Evolutionary conservation across 2,329 filamentous ascomycete genomes (phyloP), one percentile per base, ranked within the genome.

Genomic region (Alternaria sp.): DNA sequence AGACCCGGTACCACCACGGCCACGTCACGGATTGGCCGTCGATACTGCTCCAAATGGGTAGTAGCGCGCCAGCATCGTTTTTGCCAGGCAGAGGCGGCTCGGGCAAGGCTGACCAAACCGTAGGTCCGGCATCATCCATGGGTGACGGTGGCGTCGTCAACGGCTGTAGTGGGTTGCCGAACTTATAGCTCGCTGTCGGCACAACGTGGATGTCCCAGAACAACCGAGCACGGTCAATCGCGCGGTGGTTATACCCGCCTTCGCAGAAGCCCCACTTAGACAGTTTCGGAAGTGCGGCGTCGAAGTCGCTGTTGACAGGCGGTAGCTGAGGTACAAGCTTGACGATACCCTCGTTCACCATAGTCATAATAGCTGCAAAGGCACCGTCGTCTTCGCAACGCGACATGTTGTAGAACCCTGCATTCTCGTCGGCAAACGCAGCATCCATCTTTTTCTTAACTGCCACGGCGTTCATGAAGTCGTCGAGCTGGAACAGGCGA

Each of bases 1-100:
- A 76, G 11, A 90, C 84, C 66, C 88, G 86, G 58, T 86, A 84
- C 90, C 92, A 94, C 58, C 89, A 85, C 0, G 82, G 79, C n/a
- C 76, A 78, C 15, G 68, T 77, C 63, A 92, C 85, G 1, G 87
- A 71, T 6, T 85, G 81, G 8, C 87, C 89, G 64, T 90, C 87
- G 63, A 94, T 88, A 75, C 91, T 89, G 56, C 88, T 86, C 92
- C 92, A 94, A 56, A 92, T 85, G 0, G 92, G 92, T 5, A 92
- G 75, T 5, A 80, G 81, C 45, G 87, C 85, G 11, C 83, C 82
- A 20, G 61, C 30, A 50, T 76, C 63, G 2, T 71, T 14, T 60
- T 68, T 71, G 2, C 71, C 71, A 20, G 77, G 72, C 21, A 76
- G 69, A 21, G 78, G 78, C 18, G 76, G 73, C 28, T 67, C 64